These are phyloP conservation scores for Xylaria multiplex DNA, from an alignment of 2,329 filamentous ascomycete genomes.

Conservation along the genomic window DNA sequence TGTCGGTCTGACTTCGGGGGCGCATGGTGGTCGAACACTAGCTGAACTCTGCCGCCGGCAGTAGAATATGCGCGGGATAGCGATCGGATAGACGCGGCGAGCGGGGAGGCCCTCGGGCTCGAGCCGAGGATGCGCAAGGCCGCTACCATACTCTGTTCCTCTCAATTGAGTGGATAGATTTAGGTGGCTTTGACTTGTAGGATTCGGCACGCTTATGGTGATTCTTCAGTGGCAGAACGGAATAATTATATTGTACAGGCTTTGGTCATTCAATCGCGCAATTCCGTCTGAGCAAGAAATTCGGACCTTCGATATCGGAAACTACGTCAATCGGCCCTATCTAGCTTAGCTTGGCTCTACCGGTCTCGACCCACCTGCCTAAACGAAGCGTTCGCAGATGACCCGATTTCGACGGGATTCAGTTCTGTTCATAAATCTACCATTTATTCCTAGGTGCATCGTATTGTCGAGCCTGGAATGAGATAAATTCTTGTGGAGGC, in stretches of 20 bases:
- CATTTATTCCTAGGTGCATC: too few relatives aligned
- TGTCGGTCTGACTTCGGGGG: constrained; percentile 58
- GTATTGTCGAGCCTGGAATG: too few relatives aligned
- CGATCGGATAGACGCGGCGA: constrained; percentile 23
- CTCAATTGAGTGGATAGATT: background rate
- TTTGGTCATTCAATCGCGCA: background rate
- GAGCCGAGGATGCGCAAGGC: constrained; percentile 25
- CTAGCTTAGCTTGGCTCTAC: constrained; percentile 1
- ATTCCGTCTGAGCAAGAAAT: constrained; percentile 14
- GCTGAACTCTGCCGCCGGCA: constrained; percentile 36
- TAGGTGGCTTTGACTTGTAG: background rate
- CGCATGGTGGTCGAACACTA: constrained; percentile 75
- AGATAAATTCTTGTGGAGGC: too few relatives aligned
- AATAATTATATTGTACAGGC: background rate
- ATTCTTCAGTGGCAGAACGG: background rate
- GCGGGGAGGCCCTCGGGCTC: constrained; percentile 13
- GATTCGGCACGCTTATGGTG: background rate
- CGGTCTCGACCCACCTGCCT: background rate
- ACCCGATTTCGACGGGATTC: too few relatives aligned
- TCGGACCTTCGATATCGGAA: constrained; percentile 27
- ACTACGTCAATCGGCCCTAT: constrained; percentile 16
- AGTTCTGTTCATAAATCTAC: too few relatives aligned
- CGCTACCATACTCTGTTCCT: constrained; percentile 19
- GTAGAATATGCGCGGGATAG: constrained; percentile 32
- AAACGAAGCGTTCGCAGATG: background rate